Conservation (phyloP, 2,329 filamentous ascomycete species). For the Penicillium sumatraense region DNA sequence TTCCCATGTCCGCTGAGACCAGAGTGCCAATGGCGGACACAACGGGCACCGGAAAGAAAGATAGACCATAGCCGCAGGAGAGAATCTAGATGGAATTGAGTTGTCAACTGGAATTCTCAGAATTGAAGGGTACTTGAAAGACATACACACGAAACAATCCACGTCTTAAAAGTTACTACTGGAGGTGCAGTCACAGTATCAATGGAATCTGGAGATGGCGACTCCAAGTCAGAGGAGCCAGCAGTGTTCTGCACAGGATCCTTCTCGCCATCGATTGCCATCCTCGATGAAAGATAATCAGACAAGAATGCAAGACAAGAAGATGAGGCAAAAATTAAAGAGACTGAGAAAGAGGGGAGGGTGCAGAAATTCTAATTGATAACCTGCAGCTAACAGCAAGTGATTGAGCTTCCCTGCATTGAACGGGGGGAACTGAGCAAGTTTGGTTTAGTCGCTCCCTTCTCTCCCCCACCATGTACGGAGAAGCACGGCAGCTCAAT, state of each 20-base stretch:
- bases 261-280: slow-evolving; percentile 15
- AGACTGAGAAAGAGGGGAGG: neutral
- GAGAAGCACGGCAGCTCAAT: no score
- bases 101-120: neutral
- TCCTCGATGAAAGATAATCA: neutral
- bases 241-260: slow-evolving; percentile 1
- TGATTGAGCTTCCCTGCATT: slow-evolving; percentile 3
- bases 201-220: slow-evolving; percentile 2
- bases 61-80: slow-evolving; percentile 39
- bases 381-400: neutral
- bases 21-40: slow-evolving; percentile 31
- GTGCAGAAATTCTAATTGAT: neutral
- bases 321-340: neutral
- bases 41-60: slow-evolving; percentile 38
- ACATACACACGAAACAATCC: slow-evolving; percentile 30
- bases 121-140: neutral
- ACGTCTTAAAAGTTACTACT: slow-evolving; percentile 31
- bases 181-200: slow-evolving; percentile 14
- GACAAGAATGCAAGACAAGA: neutral
- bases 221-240: slow-evolving; percentile 5
- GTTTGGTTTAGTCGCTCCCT: neutral
- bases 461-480: neutral
- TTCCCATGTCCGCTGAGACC: slow-evolving; percentile 33
- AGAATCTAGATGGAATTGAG: slow-evolving; percentile 27
- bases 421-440: neutral